These are phyloP conservation scores for Atkinsonella texensis DNA, from an alignment of 2,329 filamentous ascomycete species.

Conservation along the genomic window DNA sequence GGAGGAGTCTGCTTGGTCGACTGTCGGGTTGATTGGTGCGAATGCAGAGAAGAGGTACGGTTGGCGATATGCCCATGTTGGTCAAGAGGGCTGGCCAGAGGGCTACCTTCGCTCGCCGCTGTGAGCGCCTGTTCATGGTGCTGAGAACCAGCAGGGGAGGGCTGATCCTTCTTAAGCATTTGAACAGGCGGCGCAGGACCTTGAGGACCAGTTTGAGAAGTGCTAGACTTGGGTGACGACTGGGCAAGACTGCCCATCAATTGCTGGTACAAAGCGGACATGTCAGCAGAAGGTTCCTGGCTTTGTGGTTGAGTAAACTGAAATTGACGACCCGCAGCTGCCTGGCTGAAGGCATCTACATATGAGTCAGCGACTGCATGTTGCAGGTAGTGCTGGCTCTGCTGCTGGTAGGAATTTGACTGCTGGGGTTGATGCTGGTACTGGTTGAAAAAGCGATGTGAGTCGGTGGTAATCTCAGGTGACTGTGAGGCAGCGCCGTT, in stretches of 20 bases:
- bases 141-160: constrained; percentile 26
- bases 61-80: constrained; percentile 26
- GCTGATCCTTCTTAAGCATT: constrained; percentile 37
- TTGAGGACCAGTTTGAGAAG: constrained; percentile 19
- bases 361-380: constrained; percentile 16
- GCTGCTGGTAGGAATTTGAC: constrained; percentile 14
- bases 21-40: constrained; percentile 14
- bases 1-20: constrained; percentile 16
- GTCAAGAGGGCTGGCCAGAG: constrained; percentile 31
- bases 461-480: constrained; percentile 17
- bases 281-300: constrained; percentile 26
- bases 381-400: constrained; percentile 15
- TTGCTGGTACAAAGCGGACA: constrained; percentile 25
- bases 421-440: constrained; percentile 18
- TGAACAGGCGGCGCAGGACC: constrained; percentile 29
- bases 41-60: constrained; percentile 21
- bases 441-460: constrained; percentile 16
- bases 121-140: constrained; percentile 27
- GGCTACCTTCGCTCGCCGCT: constrained; percentile 30
- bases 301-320: constrained; percentile 4
- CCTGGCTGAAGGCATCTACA: constrained; percentile 12
- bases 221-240: constrained; percentile 29
- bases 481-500: constrained; percentile 35
- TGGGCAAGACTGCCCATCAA: constrained; percentile 24
- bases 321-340: constrained; percentile 12